Evolutionary conservation across 257 asterid species (phyloP).

Genomic region (Solanum gandarillasii): DNA sequence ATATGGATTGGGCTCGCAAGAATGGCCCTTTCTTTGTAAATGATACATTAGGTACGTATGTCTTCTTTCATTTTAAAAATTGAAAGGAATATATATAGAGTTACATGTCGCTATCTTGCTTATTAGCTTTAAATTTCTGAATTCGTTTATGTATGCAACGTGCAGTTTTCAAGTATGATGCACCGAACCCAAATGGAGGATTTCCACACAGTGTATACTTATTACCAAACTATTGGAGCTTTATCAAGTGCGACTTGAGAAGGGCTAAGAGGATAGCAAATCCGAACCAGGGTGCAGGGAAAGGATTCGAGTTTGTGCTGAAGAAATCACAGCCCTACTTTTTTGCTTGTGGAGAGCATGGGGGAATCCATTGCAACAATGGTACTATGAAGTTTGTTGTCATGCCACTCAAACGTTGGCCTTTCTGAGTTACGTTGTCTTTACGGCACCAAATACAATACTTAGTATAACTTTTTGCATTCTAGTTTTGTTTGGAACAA

Average conservation of each 20-base stretch:
- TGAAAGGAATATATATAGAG: too few species aligned
- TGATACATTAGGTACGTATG: not conserved
- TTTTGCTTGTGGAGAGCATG: constrained; percentile 58
- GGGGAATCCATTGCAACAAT: constrained; percentile 48
- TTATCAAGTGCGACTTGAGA: constrained; percentile 44
- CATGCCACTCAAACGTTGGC: constrained; percentile 48
- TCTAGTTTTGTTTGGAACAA: not conserved
- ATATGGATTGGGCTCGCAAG: constrained; percentile 50
- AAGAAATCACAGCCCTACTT: constrained; percentile 49
- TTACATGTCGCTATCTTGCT: not conserved
- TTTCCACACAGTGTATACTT: constrained; percentile 54
- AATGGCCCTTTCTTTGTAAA: not conserved
- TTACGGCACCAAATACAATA: not conserved
- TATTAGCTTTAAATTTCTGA: not conserved
- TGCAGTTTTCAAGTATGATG: constrained; percentile 66
- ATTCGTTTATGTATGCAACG: not conserved
- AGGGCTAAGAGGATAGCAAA: constrained; percentile 43
- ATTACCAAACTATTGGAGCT: constrained; percentile 50
- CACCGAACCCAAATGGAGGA: constrained; percentile 41
- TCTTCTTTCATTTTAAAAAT: too few species aligned
- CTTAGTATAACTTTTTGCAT: not conserved
- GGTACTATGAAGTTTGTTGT: constrained; percentile 75
- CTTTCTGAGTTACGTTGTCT: not conserved
- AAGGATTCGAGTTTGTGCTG: constrained; percentile 53
- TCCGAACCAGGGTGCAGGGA: constrained; percentile 33